Evolutionary conservation across 1,284 basidiomycete genomes (phyloP), one percentile per base, ranked within the genome.

Genomic region (Mycena sp.): DNA sequence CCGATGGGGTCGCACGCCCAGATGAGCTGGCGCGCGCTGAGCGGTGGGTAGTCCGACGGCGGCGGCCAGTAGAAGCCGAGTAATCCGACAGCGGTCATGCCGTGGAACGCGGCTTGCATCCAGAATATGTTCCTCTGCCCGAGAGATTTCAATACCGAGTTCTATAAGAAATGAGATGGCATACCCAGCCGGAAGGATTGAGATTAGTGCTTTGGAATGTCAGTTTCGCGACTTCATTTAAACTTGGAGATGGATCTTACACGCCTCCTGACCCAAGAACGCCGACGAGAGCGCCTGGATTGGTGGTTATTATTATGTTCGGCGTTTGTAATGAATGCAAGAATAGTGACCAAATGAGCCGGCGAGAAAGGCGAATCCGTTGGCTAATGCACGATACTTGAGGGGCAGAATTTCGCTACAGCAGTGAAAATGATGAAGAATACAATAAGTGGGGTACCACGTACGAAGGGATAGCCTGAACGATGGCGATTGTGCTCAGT

Each of bases 31-130:
- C 63, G 50, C 2, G 49, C 6, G 11, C 19, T 67, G 41, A 67
- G 58, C 4, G 23, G 25, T 4, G 66, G 66, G 26, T 67, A 67
- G 14, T 62, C 46, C 6, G 66, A 67, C 9, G 63, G 66, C 28
- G 59, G 66, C 0, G 66, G 66, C 63, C 63, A 64, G 21, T 67
- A 67, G 30, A 67, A 67, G 6, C 55, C 58, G 10, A 67, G 30
- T 17, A 67, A 44, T 23, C 66, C 66, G 3, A 65, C 48, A 14
- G 66, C 21, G 4, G 66, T 59, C 32, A 45, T 43, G 2, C 58
- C 63, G n/a, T 67, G 66, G 41, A 67, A 65, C 4, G 63, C 66
- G 4, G 66, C 66, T 49, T 67, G 66, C 7, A 67, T 65, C 66
- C 66, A 67, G 44, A 67, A 67, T 5, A 67, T 65, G 17, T 67